phyloP scores from a whole-genome alignment of 2,329 filamentous ascomycete species.

The Aspergillus sp. region DNA sequence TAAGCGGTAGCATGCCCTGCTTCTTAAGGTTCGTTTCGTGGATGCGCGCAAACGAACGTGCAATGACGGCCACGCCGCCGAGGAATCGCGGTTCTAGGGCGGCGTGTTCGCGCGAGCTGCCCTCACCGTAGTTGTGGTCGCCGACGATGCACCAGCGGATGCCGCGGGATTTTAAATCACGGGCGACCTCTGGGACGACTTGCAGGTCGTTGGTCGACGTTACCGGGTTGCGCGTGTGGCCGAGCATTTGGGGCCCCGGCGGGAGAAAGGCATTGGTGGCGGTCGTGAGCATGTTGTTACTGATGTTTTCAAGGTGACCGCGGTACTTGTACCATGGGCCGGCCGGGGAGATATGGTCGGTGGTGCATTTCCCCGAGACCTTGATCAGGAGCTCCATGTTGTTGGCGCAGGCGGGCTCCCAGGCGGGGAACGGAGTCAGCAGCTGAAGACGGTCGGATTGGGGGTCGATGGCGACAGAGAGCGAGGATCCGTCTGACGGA shows the following conservation, averaged over 20 bases:
- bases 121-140: constrained; percentile 99
- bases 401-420: constrained; percentile 86
- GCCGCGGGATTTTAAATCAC: constrained; percentile 97
- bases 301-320: constrained; percentile 98
- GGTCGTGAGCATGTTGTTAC: constrained; percentile 99
- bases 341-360: constrained; percentile 96
- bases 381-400: constrained; percentile 94
- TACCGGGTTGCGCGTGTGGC: constrained; percentile 82
- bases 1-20: constrained; percentile 99
- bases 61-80: constrained; percentile 95
- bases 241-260: constrained; percentile 31
- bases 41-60: constrained; percentile 94
- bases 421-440: constrained; percentile 78
- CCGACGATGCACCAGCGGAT: constrained; percentile 96
- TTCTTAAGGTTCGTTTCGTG: constrained; percentile 99
- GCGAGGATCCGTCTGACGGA: constrained; percentile 70
- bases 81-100: constrained; percentile 97
- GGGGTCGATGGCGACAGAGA: constrained; percentile 81
- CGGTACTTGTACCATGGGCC: constrained; percentile 98
- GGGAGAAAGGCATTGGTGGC: constrained; percentile 71
- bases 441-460: constrained; percentile 92
- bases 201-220: constrained; percentile 74
- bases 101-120: constrained; percentile 95
- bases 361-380: constrained; percentile 92
- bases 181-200: constrained; percentile 87